Percentiles rank a stretch among this genome's conserved stretches.
phyloP scores from a whole-genome alignment of 1,284 basidiomycete species.

The Chalciporus sp. region DNA sequence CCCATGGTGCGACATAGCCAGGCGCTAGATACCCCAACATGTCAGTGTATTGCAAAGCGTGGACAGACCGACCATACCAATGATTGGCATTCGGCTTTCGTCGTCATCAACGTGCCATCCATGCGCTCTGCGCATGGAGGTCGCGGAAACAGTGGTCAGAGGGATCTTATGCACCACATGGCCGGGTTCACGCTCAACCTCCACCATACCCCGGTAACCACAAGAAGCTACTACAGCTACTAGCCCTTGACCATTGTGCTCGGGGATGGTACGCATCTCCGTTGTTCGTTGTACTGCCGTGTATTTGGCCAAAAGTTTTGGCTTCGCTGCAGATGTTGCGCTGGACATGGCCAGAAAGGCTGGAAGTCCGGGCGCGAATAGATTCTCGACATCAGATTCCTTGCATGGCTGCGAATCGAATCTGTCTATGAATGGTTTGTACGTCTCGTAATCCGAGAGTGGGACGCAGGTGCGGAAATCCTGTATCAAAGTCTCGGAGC shows the following conservation, averaged over 20 bases:
- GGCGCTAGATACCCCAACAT: neutral
- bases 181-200: slow-evolving; percentile 1
- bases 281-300: neutral
- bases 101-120: slow-evolving; percentile 5
- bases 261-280: neutral
- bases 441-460: neutral
- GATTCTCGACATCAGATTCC: slow-evolving; percentile 11
- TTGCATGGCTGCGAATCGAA: slow-evolving; percentile 3
- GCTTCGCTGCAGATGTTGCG: slow-evolving; percentile 12
- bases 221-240: neutral
- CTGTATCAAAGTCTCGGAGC: neutral
- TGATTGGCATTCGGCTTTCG: neutral
- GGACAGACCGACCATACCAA: neutral
- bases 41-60: neutral
- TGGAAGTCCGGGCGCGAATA: slow-evolving; percentile 19
- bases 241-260: neutral
- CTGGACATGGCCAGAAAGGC: slow-evolving; percentile 13
- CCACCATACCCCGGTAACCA: slow-evolving; percentile 1
- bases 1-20: slow-evolving; percentile 8
- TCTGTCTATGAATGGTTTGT: slow-evolving; percentile 16
- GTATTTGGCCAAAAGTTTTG: slow-evolving; percentile 15
- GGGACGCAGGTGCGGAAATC: neutral
- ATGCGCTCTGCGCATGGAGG: neutral
- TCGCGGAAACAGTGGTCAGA: neutral
- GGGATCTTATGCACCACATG: slow-evolving; percentile 1